Evolutionary conservation across 192 early-diverging fungal genomes (phyloP).

Genomic region (Podila epicladia): DNA sequence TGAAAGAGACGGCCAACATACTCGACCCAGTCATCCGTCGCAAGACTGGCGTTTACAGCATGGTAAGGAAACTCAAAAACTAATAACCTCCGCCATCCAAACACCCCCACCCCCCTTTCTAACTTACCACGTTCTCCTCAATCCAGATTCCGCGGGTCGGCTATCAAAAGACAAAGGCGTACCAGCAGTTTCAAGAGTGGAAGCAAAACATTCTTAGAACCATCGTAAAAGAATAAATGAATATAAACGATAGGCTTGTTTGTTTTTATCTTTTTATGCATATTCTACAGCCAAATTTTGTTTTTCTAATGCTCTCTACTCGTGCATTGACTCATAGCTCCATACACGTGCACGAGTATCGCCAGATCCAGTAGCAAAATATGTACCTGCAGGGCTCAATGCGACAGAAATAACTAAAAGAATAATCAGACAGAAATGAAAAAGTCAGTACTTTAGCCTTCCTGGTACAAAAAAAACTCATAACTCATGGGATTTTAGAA

Average conservation of each 20-base stretch:
- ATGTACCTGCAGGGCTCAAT: conserved; percentile 77
- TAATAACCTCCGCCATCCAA: too few species aligned
- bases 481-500: background rate
- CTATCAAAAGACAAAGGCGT: conserved; percentile 30
- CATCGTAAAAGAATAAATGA: conserved; percentile 1
- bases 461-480: background rate
- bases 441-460: background rate
- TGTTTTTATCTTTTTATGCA: too few species aligned
- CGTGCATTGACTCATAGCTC: conserved; percentile 69
- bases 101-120: too few species aligned
- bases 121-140: too few species aligned
- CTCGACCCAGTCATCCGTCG: conserved; percentile 6
- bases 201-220: conserved; percentile 6
- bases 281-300: too few species aligned
- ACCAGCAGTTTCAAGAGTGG: conserved; percentile 38
- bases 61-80: conserved; percentile 12
- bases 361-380: conserved; percentile 97
- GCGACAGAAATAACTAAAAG: conserved; percentile 89
- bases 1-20: conserved; percentile 14
- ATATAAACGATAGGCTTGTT: too few species aligned
- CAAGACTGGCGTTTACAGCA: conserved; percentile 39
- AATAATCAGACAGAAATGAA: background rate
- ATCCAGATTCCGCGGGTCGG: conserved; percentile 37
- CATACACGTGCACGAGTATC: conserved; percentile 94
- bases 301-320: conserved; percentile 1